These are phyloP conservation scores for Laburnicola sp. DNA, from an alignment of 2,329 filamentous ascomycete species.

Conservation along the genomic window DNA sequence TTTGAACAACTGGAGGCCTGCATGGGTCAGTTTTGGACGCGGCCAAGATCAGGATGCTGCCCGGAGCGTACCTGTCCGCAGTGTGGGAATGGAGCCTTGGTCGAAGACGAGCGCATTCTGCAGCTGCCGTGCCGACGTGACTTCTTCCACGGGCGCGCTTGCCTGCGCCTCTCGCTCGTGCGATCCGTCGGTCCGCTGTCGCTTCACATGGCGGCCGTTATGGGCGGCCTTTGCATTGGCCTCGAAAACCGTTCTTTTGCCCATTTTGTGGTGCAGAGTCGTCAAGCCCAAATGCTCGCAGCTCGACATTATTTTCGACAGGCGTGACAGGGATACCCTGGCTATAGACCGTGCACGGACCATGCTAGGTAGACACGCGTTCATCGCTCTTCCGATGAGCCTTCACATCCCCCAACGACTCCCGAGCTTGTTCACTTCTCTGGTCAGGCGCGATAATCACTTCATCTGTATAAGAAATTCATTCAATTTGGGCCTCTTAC, in stretches of 20 bases:
- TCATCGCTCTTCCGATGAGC: too few relatives aligned
- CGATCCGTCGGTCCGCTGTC: slow-evolving; percentile 33
- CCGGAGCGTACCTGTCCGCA: slow-evolving; percentile 33
- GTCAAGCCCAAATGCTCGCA: slow-evolving; percentile 22
- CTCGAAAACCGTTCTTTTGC: slow-evolving; percentile 41
- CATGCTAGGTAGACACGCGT: too few relatives aligned
- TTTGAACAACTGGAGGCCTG: slow-evolving; percentile 71
- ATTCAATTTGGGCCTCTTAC: too few relatives aligned
- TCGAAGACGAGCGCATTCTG: slow-evolving; percentile 44
- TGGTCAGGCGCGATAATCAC: too few relatives aligned
- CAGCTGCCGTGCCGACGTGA: slow-evolving; percentile 40
- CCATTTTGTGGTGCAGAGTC: slow-evolving; percentile 23
- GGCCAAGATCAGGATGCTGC: too few relatives aligned
- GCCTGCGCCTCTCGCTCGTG: slow-evolving; percentile 31
- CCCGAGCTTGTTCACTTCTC: too few relatives aligned
- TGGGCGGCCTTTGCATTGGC: slow-evolving; percentile 27
- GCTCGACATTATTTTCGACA: not conserved
- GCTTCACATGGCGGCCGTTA: slow-evolving; percentile 33
- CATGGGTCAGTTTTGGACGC: slow-evolving; percentile 13
- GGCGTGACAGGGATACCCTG: not conserved
- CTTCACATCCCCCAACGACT: too few relatives aligned
- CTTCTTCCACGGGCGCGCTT: slow-evolving; percentile 26
- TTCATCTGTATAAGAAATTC: too few relatives aligned
- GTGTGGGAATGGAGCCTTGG: slow-evolving; percentile 35
- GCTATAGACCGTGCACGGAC: too few relatives aligned